Evolutionary conservation across 257 asterid genomes (phyloP).

Genomic region (Solanum bulbocastanum): DNA sequence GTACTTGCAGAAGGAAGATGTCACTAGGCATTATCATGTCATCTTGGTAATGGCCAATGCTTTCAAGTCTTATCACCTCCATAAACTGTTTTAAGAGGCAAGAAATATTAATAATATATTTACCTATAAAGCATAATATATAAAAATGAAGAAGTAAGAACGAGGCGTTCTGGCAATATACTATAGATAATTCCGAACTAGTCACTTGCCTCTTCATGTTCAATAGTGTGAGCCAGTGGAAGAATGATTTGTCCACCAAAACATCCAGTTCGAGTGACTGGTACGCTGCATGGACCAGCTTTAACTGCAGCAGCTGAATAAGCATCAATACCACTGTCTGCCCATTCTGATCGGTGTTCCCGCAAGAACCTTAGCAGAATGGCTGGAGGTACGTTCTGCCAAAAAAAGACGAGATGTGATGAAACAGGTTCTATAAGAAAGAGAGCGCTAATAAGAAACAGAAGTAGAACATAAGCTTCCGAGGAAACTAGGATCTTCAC

Average conservation of each 20-base stretch:
- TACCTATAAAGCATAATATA: not conserved
- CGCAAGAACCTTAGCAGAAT: slow-evolving; percentile 76
- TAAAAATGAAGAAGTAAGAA: not conserved
- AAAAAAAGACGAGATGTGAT: not conserved
- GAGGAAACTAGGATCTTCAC: not conserved
- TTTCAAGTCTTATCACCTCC: slow-evolving; percentile 98
- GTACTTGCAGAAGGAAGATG: slow-evolving; percentile 87
- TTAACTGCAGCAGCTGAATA: slow-evolving; percentile 85
- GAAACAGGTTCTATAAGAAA: not conserved
- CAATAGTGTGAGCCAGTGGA: slow-evolving; percentile 93
- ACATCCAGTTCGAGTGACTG: slow-evolving; percentile 63
- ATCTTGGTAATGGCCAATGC: slow-evolving; percentile 57
- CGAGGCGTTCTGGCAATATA: not conserved
- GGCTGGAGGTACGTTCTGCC: slow-evolving; percentile 85
- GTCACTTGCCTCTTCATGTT: slow-evolving; percentile 80
- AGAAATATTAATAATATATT: not conserved
- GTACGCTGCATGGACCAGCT: slow-evolving; percentile 68
- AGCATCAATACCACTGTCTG: slow-evolving; percentile 87
- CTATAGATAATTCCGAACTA: not conserved
- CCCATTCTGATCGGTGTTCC: slow-evolving; percentile 98
- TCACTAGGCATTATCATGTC: slow-evolving; percentile 76
- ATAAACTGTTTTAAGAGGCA: slow-evolving; percentile 44
- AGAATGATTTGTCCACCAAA: slow-evolving; percentile 92
- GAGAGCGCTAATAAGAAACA: not conserved
- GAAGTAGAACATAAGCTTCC: not conserved